phyloP scores from a whole-genome alignment of 257 asterid species.

The Paraleonurus japonicus region DNA sequence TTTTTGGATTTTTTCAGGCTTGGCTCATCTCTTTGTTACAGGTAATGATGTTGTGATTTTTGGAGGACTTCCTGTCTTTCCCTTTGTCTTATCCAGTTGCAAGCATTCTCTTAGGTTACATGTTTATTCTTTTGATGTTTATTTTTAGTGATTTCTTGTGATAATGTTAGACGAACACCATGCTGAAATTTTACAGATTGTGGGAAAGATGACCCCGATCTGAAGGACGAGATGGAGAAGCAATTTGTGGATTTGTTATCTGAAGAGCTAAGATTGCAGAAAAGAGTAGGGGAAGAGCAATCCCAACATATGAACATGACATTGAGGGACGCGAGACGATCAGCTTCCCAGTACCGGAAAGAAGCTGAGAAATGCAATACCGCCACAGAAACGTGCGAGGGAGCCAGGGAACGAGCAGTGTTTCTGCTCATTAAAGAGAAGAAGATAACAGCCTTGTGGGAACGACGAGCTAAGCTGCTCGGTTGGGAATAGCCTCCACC shows the following conservation, averaged over 20 bases:
- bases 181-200: slow-evolving; percentile 49
- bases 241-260: slow-evolving; percentile 72
- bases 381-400: slow-evolving; percentile 89
- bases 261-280: slow-evolving; percentile 78
- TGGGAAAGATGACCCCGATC: slow-evolving; percentile 88
- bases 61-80: neutral
- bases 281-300: slow-evolving; percentile 56
- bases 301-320: slow-evolving; percentile 70
- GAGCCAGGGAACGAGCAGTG: slow-evolving; percentile 71
- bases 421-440: slow-evolving; percentile 60
- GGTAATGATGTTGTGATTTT: slow-evolving; percentile 44
- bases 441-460: slow-evolving; percentile 70
- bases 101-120: neutral
- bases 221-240: slow-evolving; percentile 95
- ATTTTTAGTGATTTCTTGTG: neutral
- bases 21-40: slow-evolving; percentile 69
- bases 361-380: slow-evolving; percentile 94
- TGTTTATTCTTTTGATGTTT: neutral
- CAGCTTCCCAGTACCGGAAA: slow-evolving; percentile 69
- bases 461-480: slow-evolving; percentile 66
- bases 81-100: neutral
- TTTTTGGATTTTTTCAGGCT: slow-evolving; percentile 50
- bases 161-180: neutral
- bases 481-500: slow-evolving; percentile 51
- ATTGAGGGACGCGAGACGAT: slow-evolving; percentile 66